These are phyloP conservation scores for Datura wrightii DNA, from an alignment of 257 asterid species.

Conservation along the genomic window DNA sequence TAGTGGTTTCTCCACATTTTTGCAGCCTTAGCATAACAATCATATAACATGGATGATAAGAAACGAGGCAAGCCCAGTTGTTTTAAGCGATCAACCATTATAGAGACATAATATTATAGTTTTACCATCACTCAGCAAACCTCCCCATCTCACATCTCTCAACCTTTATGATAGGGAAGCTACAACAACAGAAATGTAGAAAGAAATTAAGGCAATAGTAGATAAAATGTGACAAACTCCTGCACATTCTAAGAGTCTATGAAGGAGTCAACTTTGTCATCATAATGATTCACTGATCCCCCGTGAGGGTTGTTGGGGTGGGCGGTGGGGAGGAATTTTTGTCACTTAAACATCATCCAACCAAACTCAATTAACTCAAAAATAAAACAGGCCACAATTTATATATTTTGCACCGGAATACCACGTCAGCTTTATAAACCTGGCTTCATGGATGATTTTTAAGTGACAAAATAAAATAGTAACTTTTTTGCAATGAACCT, in stretches of 20 bases:
- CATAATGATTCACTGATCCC: neutral
- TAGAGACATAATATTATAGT: neutral
- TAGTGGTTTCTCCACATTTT: neutral
- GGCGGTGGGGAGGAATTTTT: too few relatives aligned
- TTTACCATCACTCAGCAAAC: neutral
- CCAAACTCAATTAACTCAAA: too few relatives aligned
- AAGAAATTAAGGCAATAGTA: neutral
- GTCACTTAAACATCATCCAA: too few relatives aligned
- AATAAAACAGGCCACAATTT: too few relatives aligned
- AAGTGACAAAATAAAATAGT: too few relatives aligned
- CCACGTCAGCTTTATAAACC: too few relatives aligned
- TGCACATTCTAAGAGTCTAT: neutral
- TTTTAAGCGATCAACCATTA: neutral
- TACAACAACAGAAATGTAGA: neutral
- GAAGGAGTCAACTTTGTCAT: neutral
- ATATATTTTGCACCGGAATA: too few relatives aligned
- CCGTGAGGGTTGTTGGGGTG: too few relatives aligned
- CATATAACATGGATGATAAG: constrained; percentile 7
- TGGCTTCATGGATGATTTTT: too few relatives aligned
- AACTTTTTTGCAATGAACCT: too few relatives aligned
- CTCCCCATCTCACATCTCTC: neutral
- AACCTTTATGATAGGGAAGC: neutral
- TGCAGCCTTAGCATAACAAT: neutral
- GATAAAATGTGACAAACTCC: neutral
- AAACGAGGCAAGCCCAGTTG: neutral